Percentiles rank a stretch among this genome's conserved stretches.
Evolutionary conservation across 2,329 filamentous ascomycete species (phyloP).

Genomic region (Sclerotinia sclerotiorum): DNA sequence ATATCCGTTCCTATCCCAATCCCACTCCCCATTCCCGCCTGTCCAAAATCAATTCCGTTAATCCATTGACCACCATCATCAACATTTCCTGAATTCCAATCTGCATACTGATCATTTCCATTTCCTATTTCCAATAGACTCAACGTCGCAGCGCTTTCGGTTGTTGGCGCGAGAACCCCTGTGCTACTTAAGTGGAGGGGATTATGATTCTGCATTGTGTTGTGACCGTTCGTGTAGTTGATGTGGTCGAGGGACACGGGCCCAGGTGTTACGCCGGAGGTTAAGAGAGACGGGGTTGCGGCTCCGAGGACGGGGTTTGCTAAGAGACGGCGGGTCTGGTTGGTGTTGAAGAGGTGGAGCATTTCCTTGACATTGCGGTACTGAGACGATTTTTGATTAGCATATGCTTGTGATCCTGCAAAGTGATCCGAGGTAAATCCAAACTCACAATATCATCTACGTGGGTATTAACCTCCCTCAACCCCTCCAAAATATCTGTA

Average conservation of each 20-base stretch:
- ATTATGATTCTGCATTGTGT: neutral
- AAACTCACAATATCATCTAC: slow-evolving; percentile 19
- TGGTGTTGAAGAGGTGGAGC: neutral
- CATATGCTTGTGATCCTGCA: neutral
- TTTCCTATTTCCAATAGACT: neutral
- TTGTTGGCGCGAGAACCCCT: neutral
- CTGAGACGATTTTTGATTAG: neutral
- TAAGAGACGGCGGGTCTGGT: slow-evolving; percentile 3
- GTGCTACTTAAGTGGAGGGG: neutral
- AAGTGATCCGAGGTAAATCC: neutral
- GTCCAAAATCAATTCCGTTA: neutral
- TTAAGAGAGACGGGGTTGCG: neutral
- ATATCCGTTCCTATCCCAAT: neutral
- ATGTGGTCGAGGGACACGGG: neutral
- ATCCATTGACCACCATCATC: slow-evolving; percentile 12
- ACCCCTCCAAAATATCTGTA: slow-evolving; percentile 13
- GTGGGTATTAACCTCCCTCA: slow-evolving; percentile 19
- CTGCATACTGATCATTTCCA: slow-evolving; percentile 8
- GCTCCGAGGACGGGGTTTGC: neutral
- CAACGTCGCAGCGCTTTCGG: neutral
- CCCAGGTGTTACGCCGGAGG: neutral
- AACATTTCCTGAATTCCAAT: slow-evolving; percentile 7
- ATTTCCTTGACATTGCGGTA: slow-evolving; percentile 20
- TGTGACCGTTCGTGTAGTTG: neutral
- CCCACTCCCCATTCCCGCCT: neutral